Evolutionary conservation across 1,139 yeast genomes (phyloP).

Genomic region (Yamadazyma dendronema): DNA sequence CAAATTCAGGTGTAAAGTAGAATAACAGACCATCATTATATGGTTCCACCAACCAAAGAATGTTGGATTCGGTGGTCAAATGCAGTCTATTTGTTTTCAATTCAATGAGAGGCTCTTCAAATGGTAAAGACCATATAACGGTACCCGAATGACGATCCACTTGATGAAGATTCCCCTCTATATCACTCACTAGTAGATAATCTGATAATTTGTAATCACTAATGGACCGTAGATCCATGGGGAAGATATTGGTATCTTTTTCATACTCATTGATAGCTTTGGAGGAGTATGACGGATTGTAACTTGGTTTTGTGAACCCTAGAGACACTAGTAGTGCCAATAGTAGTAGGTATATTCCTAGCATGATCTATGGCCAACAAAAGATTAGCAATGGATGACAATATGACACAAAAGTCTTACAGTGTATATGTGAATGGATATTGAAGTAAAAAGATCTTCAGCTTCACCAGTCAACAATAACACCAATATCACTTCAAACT

Average conservation of each 20-base stretch:
- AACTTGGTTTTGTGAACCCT: slow-evolving; percentile 2
- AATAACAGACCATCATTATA: slow-evolving; percentile 82
- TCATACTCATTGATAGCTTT: slow-evolving; percentile 1
- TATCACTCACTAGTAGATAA: slow-evolving; percentile 69
- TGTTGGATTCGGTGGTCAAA: slow-evolving; percentile 26
- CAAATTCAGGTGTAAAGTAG: slow-evolving; percentile 75
- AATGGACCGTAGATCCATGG: slow-evolving; percentile 38
- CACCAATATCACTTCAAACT: no score
- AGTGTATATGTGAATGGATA: no score
- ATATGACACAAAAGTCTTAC: no score
- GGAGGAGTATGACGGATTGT: slow-evolving; percentile 2
- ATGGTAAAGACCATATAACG: slow-evolving; percentile 71
- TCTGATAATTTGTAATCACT: slow-evolving; percentile 60
- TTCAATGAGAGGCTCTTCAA: slow-evolving; percentile 50
- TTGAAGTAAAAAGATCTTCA: no score
- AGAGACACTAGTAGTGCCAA: not conserved
- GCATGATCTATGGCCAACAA: no score
- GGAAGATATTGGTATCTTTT: slow-evolving; percentile 4
- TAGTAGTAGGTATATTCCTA: not conserved
- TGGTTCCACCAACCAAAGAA: slow-evolving; percentile 87
- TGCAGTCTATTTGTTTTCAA: slow-evolving; percentile 33
- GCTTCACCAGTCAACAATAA: no score
- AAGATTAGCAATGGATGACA: no score
- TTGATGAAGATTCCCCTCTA: slow-evolving; percentile 88
- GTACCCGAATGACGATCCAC: slow-evolving; percentile 76